phyloP scores from a whole-genome alignment of 192 early-diverging fungal genomes.

The Rhizoclosmatium globosum region DNA sequence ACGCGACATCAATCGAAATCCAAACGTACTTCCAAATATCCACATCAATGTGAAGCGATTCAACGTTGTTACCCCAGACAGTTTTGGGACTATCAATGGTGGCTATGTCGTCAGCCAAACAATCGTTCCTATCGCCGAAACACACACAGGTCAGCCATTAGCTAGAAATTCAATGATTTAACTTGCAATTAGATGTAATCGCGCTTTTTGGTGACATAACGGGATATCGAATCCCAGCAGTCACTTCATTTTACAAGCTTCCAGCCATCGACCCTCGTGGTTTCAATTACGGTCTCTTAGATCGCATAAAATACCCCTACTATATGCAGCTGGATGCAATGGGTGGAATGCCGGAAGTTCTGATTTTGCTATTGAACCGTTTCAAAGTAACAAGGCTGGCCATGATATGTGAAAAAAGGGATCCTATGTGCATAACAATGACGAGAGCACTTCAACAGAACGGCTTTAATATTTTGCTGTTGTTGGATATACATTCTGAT shows the following conservation, averaged over 20 bases:
- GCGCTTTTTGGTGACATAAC: not conserved
- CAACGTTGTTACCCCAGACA: slow-evolving; percentile 5
- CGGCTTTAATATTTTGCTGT: not conserved
- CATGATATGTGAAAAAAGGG: too few species aligned
- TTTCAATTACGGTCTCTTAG: not conserved
- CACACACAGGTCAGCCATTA: not conserved
- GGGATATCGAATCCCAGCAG: not conserved
- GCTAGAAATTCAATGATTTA: not conserved
- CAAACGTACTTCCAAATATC: too few species aligned
- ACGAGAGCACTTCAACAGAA: not conserved
- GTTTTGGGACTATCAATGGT: not conserved
- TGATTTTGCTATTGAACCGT: too few species aligned
- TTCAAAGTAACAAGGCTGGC: too few species aligned
- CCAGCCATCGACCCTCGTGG: too few species aligned
- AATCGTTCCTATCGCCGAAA: not conserved
- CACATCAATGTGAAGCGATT: too few species aligned
- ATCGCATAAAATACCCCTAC: not conserved
- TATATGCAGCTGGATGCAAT: too few species aligned
- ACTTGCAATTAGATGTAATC: not conserved
- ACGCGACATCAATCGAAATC: too few species aligned
- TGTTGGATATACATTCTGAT: not conserved
- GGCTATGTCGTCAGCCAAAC: not conserved
- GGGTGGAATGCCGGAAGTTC: too few species aligned
- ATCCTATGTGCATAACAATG: too few species aligned
- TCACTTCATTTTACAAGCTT: not conserved